Percentiles rank a stretch among this genome's conserved stretches.
These are phyloP conservation scores for Prunella vulgaris DNA, from an alignment of 257 asterid genomes.

Conservation along the genomic window DNA sequence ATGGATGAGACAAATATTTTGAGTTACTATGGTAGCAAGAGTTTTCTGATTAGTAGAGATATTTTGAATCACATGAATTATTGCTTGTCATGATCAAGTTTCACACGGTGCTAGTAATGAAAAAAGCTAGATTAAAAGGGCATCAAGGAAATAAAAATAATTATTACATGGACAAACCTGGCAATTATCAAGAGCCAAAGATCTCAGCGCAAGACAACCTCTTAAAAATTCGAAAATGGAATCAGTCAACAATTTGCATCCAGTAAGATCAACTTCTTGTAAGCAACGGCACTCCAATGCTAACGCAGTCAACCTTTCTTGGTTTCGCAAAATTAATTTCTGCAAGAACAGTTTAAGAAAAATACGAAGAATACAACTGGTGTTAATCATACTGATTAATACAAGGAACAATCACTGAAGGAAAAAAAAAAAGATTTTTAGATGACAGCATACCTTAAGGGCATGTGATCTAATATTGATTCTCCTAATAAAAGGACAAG, in stretches of 20 bases:
- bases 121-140: neutral
- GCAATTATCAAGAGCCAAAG: slow-evolving; percentile 67
- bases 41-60: neutral
- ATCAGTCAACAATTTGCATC: slow-evolving; percentile 65
- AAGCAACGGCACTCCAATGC: slow-evolving; percentile 57
- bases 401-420: neutral
- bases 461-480: slow-evolving; percentile 53
- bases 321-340: slow-evolving; percentile 79
- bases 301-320: slow-evolving; percentile 57
- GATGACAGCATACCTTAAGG: slow-evolving; percentile 47
- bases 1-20: neutral
- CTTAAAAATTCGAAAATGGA: slow-evolving; percentile 71
- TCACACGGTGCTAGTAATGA: neutral
- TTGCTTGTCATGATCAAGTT: neutral
- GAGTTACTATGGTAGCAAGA: neutral
- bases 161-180: slow-evolving; percentile 44
- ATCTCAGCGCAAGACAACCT: slow-evolving; percentile 65
- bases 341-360: slow-evolving; percentile 32
- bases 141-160: neutral
- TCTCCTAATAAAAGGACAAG: slow-evolving; percentile 66
- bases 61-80: neutral
- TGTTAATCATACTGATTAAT: neutral
- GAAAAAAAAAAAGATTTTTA: neutral
- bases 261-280: slow-evolving; percentile 80
- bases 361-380: neutral